phyloP scores from a whole-genome alignment of 192 early-diverging fungal genomes.

The Rhizophagus sp. region DNA sequence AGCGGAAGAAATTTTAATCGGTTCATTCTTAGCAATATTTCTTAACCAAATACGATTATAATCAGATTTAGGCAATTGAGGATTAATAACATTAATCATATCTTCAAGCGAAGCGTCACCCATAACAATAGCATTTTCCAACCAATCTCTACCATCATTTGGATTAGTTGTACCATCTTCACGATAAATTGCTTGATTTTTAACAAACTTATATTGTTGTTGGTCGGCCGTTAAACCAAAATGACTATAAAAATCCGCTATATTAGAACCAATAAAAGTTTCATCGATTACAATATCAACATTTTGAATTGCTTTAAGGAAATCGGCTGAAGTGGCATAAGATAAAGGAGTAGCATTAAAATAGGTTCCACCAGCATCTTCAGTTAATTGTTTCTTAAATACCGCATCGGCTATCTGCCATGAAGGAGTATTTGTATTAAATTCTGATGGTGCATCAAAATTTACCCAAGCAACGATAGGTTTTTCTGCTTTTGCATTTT shows the following conservation, averaged over 20 bases:
- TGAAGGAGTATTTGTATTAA: constrained; percentile 69
- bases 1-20: constrained; percentile 48
- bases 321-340: constrained; percentile 44
- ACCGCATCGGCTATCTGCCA: constrained; percentile 57
- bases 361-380: constrained; percentile 68
- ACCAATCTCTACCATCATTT: constrained; percentile 70
- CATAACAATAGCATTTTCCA: constrained; percentile 65
- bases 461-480: constrained; percentile 65
- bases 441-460: constrained; percentile 57
- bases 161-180: constrained; percentile 66
- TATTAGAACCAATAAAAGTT: constrained; percentile 51
- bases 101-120: constrained; percentile 72
- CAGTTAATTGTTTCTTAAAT: constrained; percentile 61
- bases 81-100: constrained; percentile 64
- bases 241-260: constrained; percentile 54
- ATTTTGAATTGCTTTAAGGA: constrained; percentile 53
- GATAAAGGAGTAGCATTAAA: constrained; percentile 43
- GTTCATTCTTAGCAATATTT: constrained; percentile 60
- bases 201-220: constrained; percentile 60
- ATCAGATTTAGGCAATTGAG: constrained; percentile 47
- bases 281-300: constrained; percentile 75
- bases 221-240: constrained; percentile 50
- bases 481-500: constrained; percentile 20
- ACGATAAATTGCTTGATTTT: constrained; percentile 63
- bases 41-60: constrained; percentile 69